phyloP scores from a whole-genome alignment of 2,329 filamentous ascomycete genomes.

The Mollisiaceae sp. region DNA sequence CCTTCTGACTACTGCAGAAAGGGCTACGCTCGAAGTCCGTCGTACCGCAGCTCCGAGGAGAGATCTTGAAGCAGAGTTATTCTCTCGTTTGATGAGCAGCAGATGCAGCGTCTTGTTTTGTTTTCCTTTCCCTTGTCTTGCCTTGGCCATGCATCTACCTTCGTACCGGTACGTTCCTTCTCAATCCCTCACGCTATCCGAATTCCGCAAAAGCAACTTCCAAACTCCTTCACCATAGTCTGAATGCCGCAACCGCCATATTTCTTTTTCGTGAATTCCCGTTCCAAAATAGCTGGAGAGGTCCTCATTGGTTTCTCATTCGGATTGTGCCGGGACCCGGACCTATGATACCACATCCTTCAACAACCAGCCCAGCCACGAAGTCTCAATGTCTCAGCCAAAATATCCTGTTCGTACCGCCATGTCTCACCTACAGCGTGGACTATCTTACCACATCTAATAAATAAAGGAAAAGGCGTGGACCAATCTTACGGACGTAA shows the following conservation, averaged over 20 bases:
- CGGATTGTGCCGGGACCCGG: slow-evolving; percentile 2
- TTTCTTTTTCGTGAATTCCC: not conserved
- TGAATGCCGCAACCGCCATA: not conserved
- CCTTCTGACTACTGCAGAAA: not conserved
- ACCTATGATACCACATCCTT: not conserved
- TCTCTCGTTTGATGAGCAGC: not conserved
- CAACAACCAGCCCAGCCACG: not conserved
- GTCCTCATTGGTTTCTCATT: not conserved
- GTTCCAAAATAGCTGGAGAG: not conserved
- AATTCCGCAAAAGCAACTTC: not conserved
- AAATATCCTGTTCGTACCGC: not conserved
- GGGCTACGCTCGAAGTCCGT: not conserved
- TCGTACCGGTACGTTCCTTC: not conserved
- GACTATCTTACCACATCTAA: no score
- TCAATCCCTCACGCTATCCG: not conserved
- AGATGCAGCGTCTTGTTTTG: not conserved
- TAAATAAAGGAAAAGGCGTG: no score
- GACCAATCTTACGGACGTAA: no score
- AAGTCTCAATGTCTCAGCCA: not conserved
- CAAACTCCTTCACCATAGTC: not conserved
- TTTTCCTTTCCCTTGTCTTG: not conserved
- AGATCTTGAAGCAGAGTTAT: not conserved
- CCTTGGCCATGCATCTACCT: not conserved
- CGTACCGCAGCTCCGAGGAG: not conserved
- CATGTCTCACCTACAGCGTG: not conserved